Evolutionary conservation across 306 rosid genomes (phyloP), one percentile per base, ranked within the genome.

Genomic region (Cucurbita moschata): DNA sequence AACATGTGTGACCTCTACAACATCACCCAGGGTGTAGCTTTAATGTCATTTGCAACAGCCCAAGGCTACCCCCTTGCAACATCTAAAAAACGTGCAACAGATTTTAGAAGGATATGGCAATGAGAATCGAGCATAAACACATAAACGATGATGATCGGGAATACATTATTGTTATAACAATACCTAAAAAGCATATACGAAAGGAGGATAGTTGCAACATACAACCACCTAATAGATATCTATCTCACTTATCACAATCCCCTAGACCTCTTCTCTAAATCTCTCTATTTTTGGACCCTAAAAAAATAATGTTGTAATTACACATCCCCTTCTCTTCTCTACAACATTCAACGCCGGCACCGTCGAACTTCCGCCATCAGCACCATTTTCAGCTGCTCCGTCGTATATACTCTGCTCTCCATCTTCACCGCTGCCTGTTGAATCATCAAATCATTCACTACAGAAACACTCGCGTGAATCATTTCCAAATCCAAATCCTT

Each of bases 371-470:
- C 85, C 67, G 95, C 77, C 1, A 84, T 76, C 6, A 95, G 75
- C 4, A 88, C 97, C 65, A 75, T 62, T 57, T 87, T 79, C 42
- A 91, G 97, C 91, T 95, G 96, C 30, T 95, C 99, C 86, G 85
- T 94, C 9, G 92, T 90, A 88, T 85, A 91, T 62, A 85, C 83
- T n/a, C 96, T 78, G 72, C 91, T 83, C 0, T 91, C 97, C 99
- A 91, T 91, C 80, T 85, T 95, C 81, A 95, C 99, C 0, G 96
- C 89, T 6, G 99, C 96, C 62, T 95, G 97, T 53, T 87, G 99
- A 63, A 95, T 95, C 96, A 91, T 95, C 80, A 89, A 69, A 73
- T 95, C 97, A 6, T 95, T 95, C 37, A 95, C 95, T 18, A 95
- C 97, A 0, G 97, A 91, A 4, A 91, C 91, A 14, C 96, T 95